Evolutionary conservation across 805 yeast genomes (phyloP).

Genomic region (Schizosaccharomyces octosporus): DNA sequence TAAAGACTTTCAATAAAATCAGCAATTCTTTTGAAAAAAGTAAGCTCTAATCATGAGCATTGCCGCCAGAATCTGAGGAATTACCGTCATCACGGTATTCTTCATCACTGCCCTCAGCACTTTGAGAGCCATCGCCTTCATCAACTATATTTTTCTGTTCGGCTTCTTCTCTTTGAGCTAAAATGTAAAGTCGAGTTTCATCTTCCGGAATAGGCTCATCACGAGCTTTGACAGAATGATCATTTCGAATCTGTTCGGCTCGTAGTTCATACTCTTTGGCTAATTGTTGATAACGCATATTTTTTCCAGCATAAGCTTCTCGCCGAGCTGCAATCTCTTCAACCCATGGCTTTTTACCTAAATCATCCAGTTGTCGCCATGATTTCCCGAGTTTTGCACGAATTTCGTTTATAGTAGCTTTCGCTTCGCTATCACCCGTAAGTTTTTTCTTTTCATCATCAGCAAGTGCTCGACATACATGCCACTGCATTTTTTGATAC

Average conservation of each 20-base stretch:
- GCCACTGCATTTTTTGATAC: constrained; percentile 21
- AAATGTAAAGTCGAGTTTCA: not conserved
- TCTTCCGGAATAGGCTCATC: not conserved
- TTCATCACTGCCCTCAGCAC: not conserved
- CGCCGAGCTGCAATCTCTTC: constrained; percentile 14
- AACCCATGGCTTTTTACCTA: constrained; percentile 16
- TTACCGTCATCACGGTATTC: not conserved
- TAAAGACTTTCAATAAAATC: no score
- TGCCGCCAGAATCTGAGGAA: not conserved
- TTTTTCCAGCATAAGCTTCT: constrained; percentile 14
- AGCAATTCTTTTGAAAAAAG: no score
- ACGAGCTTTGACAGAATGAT: not conserved
- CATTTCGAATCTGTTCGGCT: not conserved
- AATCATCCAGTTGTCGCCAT: constrained; percentile 19
- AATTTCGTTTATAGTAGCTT: constrained; percentile 19
- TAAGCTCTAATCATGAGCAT: not conserved
- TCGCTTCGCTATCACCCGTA: constrained; percentile 11
- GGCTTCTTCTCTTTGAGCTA: not conserved
- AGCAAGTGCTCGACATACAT: constrained; percentile 16
- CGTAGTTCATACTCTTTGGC: not conserved
- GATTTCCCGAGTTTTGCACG: constrained; percentile 18
- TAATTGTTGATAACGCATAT: constrained; percentile 13
- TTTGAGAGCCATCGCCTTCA: not conserved
- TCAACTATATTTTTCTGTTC: not conserved
- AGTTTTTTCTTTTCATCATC: constrained; percentile 12